Evolutionary conservation across 345 rosid species (phyloP).

Genomic region (Eucalyptus marginata): DNA sequence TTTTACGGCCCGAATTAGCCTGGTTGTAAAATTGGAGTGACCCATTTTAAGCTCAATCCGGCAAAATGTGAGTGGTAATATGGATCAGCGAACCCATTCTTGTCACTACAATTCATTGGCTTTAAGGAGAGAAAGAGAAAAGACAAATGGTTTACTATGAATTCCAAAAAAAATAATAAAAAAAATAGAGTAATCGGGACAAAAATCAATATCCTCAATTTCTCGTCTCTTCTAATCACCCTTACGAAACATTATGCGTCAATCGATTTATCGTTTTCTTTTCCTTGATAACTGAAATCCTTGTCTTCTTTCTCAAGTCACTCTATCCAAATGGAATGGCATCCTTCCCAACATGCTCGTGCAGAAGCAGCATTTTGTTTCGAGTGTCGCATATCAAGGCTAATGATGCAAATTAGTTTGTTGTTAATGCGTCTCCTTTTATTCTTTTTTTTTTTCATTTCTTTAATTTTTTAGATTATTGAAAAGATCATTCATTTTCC

Average conservation of each 20-base stretch:
- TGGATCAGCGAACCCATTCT: not conserved
- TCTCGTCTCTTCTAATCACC: not conserved
- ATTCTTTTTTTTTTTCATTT: not conserved
- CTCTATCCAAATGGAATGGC: not conserved
- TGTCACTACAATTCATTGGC: not conserved
- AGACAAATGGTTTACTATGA: not conserved
- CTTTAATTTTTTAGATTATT: not conserved
- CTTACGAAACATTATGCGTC: not conserved
- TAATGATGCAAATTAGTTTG: not conserved
- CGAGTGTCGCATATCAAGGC: not conserved
- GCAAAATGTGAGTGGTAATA: not conserved
- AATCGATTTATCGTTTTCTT: fast-evolving
- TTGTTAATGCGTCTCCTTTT: not conserved
- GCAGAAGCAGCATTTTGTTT: not conserved
- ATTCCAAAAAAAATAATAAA: no score
- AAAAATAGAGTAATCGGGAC: fast-evolving
- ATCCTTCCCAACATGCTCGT: fast-evolving
- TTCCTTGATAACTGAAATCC: not conserved
- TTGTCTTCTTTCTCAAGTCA: not conserved
- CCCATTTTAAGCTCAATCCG: not conserved
- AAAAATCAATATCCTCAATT: not conserved
- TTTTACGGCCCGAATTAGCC: not conserved
- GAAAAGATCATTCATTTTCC: not conserved
- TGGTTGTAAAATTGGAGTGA: not conserved
- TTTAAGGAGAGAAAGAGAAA: not conserved